Base-by-base conservation (phyloP, 1,284 basidiomycete genomes). In the Cystobasidium sp. region DNA sequence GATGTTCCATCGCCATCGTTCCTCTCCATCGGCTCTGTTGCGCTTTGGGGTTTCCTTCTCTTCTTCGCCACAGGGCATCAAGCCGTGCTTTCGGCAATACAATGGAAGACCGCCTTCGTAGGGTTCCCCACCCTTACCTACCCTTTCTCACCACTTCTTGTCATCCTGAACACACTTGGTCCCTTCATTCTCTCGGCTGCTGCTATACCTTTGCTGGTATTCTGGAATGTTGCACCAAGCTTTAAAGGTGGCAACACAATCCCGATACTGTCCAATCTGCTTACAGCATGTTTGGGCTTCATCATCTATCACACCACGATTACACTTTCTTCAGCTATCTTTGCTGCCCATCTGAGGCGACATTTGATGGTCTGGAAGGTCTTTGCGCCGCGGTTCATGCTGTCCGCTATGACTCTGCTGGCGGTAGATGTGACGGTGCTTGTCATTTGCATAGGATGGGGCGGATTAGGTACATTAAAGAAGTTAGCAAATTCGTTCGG, bases 361-460 rank as follows among this genome's bases (percentile, higher is more conserved):
- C 97, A 99, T 82, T 83, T 99, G 78, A 98, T 99, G 95, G 94
- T 98, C 47, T 99, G 96, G 94, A 98, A 98, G 83, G 90, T 97
- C 6, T 99, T 98, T 81, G 94, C 94, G 41, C 97, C 97, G 65
- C 85, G 95, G 75, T 96, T 95, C 81, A 95, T 97, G 90, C 82
- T 88, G 16, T 90, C 88, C 0, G 91, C 86, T 0, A 80, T 85
- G 3, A 81, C 81, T 14, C 77, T 85, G 41, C 70, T 87, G 6
- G 77, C 82, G 0, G 82, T 85, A 6, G 86, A 87, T 78, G 14
- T 85, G 1, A 82, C 81, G 6, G 69, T 84, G 10, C 64, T 86
- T 9, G 24, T 85, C 10, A 44, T 74, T 43, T 51, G 46, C n/a
- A 52, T 77, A 49, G 75, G 75, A 22, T 76, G 69, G 70, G 75